Percentiles rank a stretch among this genome's conserved stretches.
Conservation (phyloP, 257 asterid species). For the Rauvolfia tetraphylla region DNA sequence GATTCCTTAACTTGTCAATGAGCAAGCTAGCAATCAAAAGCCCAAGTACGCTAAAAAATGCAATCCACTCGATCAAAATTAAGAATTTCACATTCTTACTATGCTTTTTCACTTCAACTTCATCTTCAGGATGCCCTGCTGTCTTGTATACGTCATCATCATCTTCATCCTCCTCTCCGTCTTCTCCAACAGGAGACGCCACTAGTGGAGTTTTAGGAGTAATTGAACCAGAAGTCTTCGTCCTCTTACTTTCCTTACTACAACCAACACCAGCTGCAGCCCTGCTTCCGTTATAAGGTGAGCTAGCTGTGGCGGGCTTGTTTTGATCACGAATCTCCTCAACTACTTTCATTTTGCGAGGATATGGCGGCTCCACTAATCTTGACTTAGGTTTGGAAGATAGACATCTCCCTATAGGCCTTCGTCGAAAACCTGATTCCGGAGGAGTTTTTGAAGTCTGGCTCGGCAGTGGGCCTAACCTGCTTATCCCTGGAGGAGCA, state of each 20-base stretch:
- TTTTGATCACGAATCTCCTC: slow-evolving; percentile 18
- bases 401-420: slow-evolving; percentile 25
- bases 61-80: slow-evolving; percentile 43
- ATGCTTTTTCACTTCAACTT: slow-evolving; percentile 20
- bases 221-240: slow-evolving; percentile 37
- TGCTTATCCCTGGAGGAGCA: slow-evolving; percentile 25
- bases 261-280: slow-evolving; percentile 19
- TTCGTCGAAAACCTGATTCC: slow-evolving; percentile 25
- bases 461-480: slow-evolving; percentile 13
- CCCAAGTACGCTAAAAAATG: slow-evolving; percentile 30
- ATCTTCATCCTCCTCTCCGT: slow-evolving; percentile 42
- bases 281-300: slow-evolving; percentile 25
- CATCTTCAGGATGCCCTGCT: slow-evolving; percentile 16
- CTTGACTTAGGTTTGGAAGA: slow-evolving; percentile 59
- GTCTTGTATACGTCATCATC: slow-evolving; percentile 47
- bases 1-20: slow-evolving; percentile 20
- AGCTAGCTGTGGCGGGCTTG: slow-evolving; percentile 15
- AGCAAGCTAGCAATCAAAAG: slow-evolving; percentile 40
- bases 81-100: slow-evolving; percentile 41
- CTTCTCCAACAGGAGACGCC: slow-evolving; percentile 34
- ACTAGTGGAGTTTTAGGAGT: slow-evolving; percentile 64
- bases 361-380: slow-evolving; percentile 52
- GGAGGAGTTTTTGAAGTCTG: slow-evolving; percentile 33
- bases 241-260: slow-evolving; percentile 3
- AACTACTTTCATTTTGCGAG: slow-evolving; percentile 24